phyloP scores from a whole-genome alignment of 345 rosid species.

The Odontarrhena argentea region DNA sequence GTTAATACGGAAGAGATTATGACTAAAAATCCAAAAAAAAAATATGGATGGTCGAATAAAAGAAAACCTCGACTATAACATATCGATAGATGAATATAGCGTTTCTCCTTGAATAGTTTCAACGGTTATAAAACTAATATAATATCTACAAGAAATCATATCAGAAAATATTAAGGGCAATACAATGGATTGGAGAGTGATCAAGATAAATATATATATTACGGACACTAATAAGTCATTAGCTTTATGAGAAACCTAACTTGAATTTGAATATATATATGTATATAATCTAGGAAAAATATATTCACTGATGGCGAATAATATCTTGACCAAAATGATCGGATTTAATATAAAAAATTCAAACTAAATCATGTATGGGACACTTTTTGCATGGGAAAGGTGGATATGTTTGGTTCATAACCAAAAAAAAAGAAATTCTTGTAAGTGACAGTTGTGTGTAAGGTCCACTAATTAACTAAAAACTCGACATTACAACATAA shows the following conservation, averaged over 20 bases:
- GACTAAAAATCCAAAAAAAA: no score
- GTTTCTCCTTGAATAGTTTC: neutral
- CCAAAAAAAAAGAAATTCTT: slow-evolving; percentile 20
- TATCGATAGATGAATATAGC: no score
- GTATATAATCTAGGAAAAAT: neutral
- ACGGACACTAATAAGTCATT: slow-evolving; percentile 22
- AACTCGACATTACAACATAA: slow-evolving; percentile 28
- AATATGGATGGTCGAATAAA: no score
- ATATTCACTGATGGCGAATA: slow-evolving; percentile 32
- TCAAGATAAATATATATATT: neutral
- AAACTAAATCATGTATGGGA: slow-evolving; percentile 25
- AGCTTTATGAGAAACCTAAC: slow-evolving; percentile 38
- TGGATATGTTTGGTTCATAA: slow-evolving; percentile 40
- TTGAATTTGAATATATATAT: slow-evolving; percentile 31
- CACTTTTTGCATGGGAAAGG: slow-evolving; percentile 44
- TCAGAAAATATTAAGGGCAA: neutral
- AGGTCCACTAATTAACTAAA: slow-evolving; percentile 40
- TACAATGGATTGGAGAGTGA: neutral
- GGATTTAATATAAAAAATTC: slow-evolving; percentile 2
- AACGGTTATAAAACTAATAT: slow-evolving; percentile 7
- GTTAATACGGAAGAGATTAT: no score
- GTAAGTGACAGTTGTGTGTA: slow-evolving; percentile 44
- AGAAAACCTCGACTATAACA: no score
- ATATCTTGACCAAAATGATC: slow-evolving; percentile 26
- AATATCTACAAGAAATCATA: neutral